phyloP scores from a whole-genome alignment of 179 eudicot species.

The Drosera spatulata region DNA sequence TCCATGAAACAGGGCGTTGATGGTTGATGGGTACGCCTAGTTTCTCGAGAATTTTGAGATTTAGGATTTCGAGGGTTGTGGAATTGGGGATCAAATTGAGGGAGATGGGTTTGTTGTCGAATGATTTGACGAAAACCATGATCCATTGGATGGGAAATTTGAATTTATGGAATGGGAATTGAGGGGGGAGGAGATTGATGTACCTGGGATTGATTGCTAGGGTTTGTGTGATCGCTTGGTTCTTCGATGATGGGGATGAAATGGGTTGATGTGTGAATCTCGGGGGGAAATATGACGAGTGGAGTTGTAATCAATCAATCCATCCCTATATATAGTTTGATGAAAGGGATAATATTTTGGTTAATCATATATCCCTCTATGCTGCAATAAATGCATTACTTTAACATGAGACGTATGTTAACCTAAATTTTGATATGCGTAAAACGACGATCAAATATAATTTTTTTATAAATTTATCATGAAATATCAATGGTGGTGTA shows the following conservation, averaged over 20 bases:
- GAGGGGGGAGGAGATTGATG: not conserved
- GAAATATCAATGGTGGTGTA: too few species aligned
- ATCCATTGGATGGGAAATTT: not conserved
- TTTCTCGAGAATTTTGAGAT: constrained; percentile 18
- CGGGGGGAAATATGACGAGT: too few species aligned
- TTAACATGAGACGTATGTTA: too few species aligned
- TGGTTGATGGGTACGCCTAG: constrained; percentile 25
- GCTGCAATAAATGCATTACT: too few species aligned
- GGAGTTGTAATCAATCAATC: too few species aligned
- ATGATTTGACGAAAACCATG: constrained; percentile 45
- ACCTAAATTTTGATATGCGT: too few species aligned
- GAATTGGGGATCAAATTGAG: constrained; percentile 41
- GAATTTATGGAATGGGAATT: not conserved
- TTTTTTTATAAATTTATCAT: too few species aligned
- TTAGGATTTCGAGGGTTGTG: constrained; percentile 38
- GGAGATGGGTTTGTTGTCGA: constrained; percentile 43
- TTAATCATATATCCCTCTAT: too few species aligned
- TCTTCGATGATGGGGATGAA: not conserved
- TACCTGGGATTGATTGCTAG: not conserved
- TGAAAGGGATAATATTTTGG: too few species aligned
- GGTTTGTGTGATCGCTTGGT: not conserved
- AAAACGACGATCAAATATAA: too few species aligned
- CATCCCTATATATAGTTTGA: too few species aligned
- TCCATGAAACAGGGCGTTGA: constrained; percentile 46
- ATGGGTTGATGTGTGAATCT: too few species aligned